Percentiles rank a stretch among this genome's conserved stretches.
Conservation (phyloP, 176 grass and related monocot species). For the Hordeum marinum region DNA sequence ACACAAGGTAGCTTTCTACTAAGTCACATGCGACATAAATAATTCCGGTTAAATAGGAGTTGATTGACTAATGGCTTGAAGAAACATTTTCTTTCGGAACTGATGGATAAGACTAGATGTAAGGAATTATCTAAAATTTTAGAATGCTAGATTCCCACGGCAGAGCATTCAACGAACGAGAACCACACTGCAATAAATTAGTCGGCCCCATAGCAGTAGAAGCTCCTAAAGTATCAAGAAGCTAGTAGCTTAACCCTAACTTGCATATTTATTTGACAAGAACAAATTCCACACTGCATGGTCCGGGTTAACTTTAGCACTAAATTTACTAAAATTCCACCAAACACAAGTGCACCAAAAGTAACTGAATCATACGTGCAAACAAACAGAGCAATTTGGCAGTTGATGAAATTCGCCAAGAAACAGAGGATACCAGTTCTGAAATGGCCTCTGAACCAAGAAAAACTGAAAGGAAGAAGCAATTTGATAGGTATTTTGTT, state of each 20-base stretch:
- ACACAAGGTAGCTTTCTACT: background rate
- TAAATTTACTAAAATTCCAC: background rate
- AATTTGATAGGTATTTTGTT: background rate
- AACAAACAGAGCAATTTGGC: background rate
- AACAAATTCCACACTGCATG: background rate
- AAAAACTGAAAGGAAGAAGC: background rate
- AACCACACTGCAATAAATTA: constrained; percentile 25
- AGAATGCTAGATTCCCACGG: constrained; percentile 36
- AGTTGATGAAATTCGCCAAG: background rate
- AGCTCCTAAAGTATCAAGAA: constrained; percentile 20
- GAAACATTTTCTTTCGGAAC: background rate
- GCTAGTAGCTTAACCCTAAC: background rate
- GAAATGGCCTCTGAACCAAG: background rate
- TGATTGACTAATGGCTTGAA: constrained; percentile 9
- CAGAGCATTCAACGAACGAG: constrained; percentile 21
- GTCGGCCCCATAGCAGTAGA: background rate
- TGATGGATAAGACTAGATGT: constrained; percentile 26
- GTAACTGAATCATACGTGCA: background rate
- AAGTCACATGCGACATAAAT: background rate
- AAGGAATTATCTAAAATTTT: background rate
- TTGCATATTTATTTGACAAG: background rate
- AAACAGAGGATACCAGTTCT: background rate
- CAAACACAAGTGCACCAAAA: background rate
- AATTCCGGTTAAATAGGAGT: background rate
- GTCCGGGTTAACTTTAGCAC: background rate